Evolutionary conservation across 2,329 filamentous ascomycete genomes (phyloP).

Genomic region (Coniella lustricola): DNA sequence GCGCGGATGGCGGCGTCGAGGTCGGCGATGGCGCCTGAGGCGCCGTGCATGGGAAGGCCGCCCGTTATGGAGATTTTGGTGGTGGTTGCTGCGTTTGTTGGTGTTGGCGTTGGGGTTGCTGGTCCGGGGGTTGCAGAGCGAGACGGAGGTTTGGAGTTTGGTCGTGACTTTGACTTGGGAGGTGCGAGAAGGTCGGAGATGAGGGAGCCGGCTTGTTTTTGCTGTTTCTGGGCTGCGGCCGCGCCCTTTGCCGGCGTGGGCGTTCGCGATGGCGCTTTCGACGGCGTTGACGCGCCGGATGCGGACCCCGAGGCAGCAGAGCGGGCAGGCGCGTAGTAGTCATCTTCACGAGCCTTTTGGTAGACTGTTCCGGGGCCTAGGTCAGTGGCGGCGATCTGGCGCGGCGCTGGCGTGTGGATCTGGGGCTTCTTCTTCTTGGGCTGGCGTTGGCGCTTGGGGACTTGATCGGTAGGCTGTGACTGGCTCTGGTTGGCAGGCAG

Average conservation of each 20-base stretch:
- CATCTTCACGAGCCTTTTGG: slow-evolving; percentile 63
- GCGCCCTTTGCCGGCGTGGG: slow-evolving; percentile 41
- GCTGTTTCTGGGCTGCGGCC: slow-evolving; percentile 36
- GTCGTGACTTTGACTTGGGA: slow-evolving; percentile 49
- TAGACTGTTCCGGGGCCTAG: slow-evolving; percentile 62
- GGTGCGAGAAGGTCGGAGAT: slow-evolving; percentile 62
- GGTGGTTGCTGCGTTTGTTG: slow-evolving; percentile 31
- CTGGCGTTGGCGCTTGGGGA: slow-evolving; percentile 42
- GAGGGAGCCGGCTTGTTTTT: slow-evolving; percentile 53
- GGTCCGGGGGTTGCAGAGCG: slow-evolving; percentile 45
- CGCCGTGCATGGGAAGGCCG: slow-evolving; percentile 74
- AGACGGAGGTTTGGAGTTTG: slow-evolving; percentile 45
- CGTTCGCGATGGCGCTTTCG: slow-evolving; percentile 29
- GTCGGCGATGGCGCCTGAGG: slow-evolving; percentile 64
- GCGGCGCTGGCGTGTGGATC: slow-evolving; percentile 57
- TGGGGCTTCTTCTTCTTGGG: slow-evolving; percentile 49
- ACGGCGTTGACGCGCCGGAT: slow-evolving; percentile 22
- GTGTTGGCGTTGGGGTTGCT: slow-evolving; percentile 34
- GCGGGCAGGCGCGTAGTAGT: slow-evolving; percentile 67
- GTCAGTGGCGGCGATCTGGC: slow-evolving; percentile 57
- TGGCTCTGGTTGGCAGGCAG: slow-evolving; percentile 16
- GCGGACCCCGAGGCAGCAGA: slow-evolving; percentile 33
- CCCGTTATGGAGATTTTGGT: slow-evolving; percentile 69
- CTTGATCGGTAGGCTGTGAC: slow-evolving; percentile 27
- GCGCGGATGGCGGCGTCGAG: slow-evolving; percentile 76